Evolutionary conservation across 352 stramenopile genomes (phyloP).

Genomic region (Phytophthora macrochlamydospora): DNA sequence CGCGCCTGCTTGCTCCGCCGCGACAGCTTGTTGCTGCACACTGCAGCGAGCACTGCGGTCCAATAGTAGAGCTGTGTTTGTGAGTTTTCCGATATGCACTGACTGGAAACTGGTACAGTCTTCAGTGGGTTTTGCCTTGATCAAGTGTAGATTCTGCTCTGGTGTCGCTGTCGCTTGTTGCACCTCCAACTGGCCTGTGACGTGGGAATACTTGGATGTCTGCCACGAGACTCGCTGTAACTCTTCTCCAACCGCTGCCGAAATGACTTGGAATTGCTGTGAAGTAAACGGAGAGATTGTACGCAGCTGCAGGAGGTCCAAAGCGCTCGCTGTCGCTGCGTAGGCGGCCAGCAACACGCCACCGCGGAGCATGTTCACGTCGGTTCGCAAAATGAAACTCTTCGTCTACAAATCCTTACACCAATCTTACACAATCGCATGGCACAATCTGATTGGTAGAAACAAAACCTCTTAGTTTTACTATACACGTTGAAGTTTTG

Average conservation of each 20-base stretch:
- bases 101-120: slow-evolving; percentile 23
- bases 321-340: not conserved
- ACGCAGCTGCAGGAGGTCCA: slow-evolving; percentile 37
- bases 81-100: not conserved
- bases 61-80: slow-evolving; percentile 43
- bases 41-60: slow-evolving; percentile 52
- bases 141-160: slow-evolving; percentile 20
- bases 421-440: too few relatives aligned
- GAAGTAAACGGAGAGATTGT: slow-evolving; percentile 9
- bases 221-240: slow-evolving; percentile 28
- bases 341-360: slow-evolving; percentile 2
- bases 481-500: slow-evolving; percentile 10
- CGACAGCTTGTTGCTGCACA: slow-evolving; percentile 51
- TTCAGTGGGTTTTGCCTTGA: slow-evolving; percentile 13
- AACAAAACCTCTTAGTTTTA: not conserved
- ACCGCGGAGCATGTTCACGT: not conserved
- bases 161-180: slow-evolving; percentile 6
- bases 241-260: slow-evolving; percentile 32
- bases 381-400: not conserved
- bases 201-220: slow-evolving; percentile 15
- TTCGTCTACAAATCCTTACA: not conserved
- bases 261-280: slow-evolving; percentile 37
- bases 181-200: slow-evolving; percentile 10
- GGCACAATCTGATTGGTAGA: not conserved
- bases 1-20: slow-evolving; percentile 38